Base-by-base conservation (phyloP, 2,329 filamentous ascomycete genomes). In the Aspergillus persii region DNA sequence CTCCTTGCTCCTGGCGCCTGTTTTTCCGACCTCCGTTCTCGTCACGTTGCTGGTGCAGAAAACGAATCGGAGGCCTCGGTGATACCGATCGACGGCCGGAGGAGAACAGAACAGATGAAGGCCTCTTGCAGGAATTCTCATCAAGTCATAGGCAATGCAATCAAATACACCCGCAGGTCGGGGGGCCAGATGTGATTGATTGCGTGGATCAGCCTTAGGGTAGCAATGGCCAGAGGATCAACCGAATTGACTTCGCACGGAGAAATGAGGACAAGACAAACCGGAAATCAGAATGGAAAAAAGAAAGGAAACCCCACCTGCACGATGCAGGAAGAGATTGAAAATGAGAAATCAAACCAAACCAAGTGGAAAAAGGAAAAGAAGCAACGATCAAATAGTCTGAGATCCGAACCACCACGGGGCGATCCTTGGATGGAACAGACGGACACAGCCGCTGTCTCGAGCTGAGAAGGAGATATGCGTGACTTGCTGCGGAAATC, bases 401-500 rank as follows among this genome's bases (percentile, higher is more conserved):
- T 57, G 29, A 53, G 41, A 57, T 41, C 51, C 44, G 59, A 59
- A 53, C 57, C 59, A 54, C 54, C 26, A 57, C 57, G 60, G 57
- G 57, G 57, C 60, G 60, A 59, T 56, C 57, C 53, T 55, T 61
- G 57, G 60, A 48, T 59, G 30, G 41, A 15, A n/a, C 15, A 41
- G 46, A 46, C 53, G 53, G 54, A 60, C 54, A 60, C 53, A 61
- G 60, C 60, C 60, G 60, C 60, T 41, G 53, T 36, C 33, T 36
- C 33, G 11, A 36, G 9, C 33, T 12, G 9, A 36, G 33, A 36
- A 3, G 4, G 33, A 36, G 53, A 54, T 54, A 54, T 49, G 23
- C 12, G 44, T 9, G 44, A 47, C 44, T 23, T 11, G n/a, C 12
- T 2, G 18, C 44, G n/a, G n/a, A 18, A 47, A 23, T 44, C 27